A percentile compares a stretch with the other conserved stretches of the same genome.
These are phyloP conservation scores for Aspergillus jensenii DNA, from an alignment of 2,329 filamentous ascomycete species.

Conservation along the genomic window DNA sequence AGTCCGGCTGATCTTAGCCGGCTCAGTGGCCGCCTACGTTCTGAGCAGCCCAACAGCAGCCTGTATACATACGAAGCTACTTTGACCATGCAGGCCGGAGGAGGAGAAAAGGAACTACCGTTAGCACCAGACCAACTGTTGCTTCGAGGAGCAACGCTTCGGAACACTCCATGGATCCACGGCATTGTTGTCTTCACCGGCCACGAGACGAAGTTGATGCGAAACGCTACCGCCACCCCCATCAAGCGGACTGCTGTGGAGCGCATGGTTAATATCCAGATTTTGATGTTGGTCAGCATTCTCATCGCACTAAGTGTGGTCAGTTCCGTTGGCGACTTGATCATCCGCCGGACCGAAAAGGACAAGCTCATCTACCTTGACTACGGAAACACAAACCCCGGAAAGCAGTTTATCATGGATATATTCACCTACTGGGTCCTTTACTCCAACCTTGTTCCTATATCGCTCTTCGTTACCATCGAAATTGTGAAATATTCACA, in stretches of 20 bases:
- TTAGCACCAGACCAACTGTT: slow-evolving; percentile 90
- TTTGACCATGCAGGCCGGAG: slow-evolving; percentile 83
- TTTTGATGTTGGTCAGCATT: slow-evolving; percentile 83
- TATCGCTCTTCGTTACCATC: slow-evolving; percentile 95
- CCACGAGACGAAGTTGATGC: slow-evolving; percentile 98
- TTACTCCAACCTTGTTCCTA: slow-evolving; percentile 93
- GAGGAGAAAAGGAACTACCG: slow-evolving; percentile 88
- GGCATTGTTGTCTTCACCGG: slow-evolving; percentile 95
- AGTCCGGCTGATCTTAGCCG: slow-evolving; percentile 83
- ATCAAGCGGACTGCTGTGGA: slow-evolving; percentile 98
- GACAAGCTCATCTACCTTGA: slow-evolving; percentile 70
- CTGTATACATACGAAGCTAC: slow-evolving; percentile 98
- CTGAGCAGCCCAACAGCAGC: slow-evolving; percentile 97
- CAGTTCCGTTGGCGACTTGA: slow-evolving; percentile 86
- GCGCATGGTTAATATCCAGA: slow-evolving; percentile 87
- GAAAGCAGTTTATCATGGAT: slow-evolving; percentile 83
- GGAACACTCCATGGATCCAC: slow-evolving; percentile 97
- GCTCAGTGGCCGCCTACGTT: slow-evolving; percentile 81
- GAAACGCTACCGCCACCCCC: slow-evolving; percentile 92
- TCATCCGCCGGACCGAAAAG: slow-evolving; percentile 67
- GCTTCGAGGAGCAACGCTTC: slow-evolving; percentile 85
- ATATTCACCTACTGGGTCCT: slow-evolving; percentile 98
- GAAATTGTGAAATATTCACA: slow-evolving; percentile 98
- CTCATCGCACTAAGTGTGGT: slow-evolving; percentile 82
- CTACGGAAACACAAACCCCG: slow-evolving; percentile 65